Conservation (phyloP, 2,329 filamentous ascomycete genomes). For the Fusarium domesticum region DNA sequence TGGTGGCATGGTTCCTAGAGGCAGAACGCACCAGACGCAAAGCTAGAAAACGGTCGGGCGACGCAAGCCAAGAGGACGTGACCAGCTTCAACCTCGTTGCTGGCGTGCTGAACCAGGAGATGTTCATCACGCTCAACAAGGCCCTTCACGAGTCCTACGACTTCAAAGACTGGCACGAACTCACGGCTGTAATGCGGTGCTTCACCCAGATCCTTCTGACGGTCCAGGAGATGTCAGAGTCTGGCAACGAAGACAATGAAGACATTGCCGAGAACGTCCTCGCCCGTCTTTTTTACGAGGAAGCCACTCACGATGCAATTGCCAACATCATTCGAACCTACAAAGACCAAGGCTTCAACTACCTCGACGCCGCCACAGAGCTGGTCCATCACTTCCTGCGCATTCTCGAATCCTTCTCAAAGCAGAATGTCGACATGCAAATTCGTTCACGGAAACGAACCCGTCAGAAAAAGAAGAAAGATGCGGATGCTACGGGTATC, state of each 20-base stretch:
- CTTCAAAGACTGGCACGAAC: slow-evolving; percentile 80
- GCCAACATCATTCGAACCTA: slow-evolving; percentile 78
- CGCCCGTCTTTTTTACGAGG: slow-evolving; percentile 97
- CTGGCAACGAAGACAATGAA: slow-evolving; percentile 83
- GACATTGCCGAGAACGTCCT: slow-evolving; percentile 98
- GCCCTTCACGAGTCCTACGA: slow-evolving; percentile 77
- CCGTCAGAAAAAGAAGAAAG: slow-evolving; percentile 69
- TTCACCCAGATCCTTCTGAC: slow-evolving; percentile 93
- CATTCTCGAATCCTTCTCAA: slow-evolving; percentile 89
- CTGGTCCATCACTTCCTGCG: slow-evolving; percentile 87
- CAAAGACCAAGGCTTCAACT: slow-evolving; percentile 91
- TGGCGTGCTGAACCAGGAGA: slow-evolving; percentile 88
- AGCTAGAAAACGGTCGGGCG: slow-evolving; percentile 53
- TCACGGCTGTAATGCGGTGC: slow-evolving; percentile 86
- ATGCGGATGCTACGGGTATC: slow-evolving; percentile 37
- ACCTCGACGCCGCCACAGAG: slow-evolving; percentile 88
- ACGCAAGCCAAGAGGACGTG: slow-evolving; percentile 48
- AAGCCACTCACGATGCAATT: slow-evolving; percentile 86
- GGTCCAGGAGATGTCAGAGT: slow-evolving; percentile 87
- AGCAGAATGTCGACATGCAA: slow-evolving; percentile 91
- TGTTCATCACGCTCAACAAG: slow-evolving; percentile 83
- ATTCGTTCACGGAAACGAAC: slow-evolving; percentile 76
- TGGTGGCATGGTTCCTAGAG: slow-evolving; percentile 88
- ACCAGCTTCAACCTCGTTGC: slow-evolving; percentile 86
- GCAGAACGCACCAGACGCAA: slow-evolving; percentile 74